Percentiles rank a stretch among this genome's conserved stretches.
These are phyloP conservation scores for Mortierella sp. DNA, from an alignment of 371 early-diverging fungal species.

Conservation along the genomic window DNA sequence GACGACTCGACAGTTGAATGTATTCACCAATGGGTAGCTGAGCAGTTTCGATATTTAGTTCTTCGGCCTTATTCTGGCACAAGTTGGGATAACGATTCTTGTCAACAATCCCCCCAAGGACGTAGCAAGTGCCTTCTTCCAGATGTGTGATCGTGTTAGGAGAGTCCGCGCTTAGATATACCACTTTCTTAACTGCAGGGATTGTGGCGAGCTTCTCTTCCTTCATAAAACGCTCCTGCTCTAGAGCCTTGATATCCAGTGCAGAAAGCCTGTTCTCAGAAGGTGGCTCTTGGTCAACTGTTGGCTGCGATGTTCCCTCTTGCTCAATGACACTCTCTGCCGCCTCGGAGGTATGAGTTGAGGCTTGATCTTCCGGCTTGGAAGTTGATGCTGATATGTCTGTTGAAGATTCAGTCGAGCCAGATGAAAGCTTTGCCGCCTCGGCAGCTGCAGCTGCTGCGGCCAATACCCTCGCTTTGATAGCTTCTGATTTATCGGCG, in stretches of 20 bases:
- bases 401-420: background rate
- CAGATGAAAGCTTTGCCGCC: conserved; percentile 1
- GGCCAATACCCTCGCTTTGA: conserved; percentile 34
- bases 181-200: conserved; percentile 66
- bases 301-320: background rate
- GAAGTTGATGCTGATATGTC: background rate
- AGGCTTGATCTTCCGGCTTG: background rate
- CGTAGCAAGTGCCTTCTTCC: conserved; percentile 81
- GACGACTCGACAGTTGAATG: conserved; percentile 81
- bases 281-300: background rate
- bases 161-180: conserved; percentile 94
- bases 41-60: conserved; percentile 82
- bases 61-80: conserved; percentile 83
- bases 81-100: conserved; percentile 83
- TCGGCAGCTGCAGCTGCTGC: conserved; percentile 9
- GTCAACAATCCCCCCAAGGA: conserved; percentile 97
- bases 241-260: conserved; percentile 54
- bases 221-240: conserved; percentile 44
- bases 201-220: conserved; percentile 58
- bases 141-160: conserved; percentile 74
- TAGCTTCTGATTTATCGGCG: conserved; percentile 39
- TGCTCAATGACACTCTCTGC: background rate
- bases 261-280: conserved; percentile 13
- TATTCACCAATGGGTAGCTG: conserved; percentile 90
- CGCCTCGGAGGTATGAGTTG: background rate